A percentile compares a stretch with the other conserved stretches of the same genome.
Evolutionary conservation across 148 eudicot species (phyloP).

Genomic region (Arbutus unedo): DNA sequence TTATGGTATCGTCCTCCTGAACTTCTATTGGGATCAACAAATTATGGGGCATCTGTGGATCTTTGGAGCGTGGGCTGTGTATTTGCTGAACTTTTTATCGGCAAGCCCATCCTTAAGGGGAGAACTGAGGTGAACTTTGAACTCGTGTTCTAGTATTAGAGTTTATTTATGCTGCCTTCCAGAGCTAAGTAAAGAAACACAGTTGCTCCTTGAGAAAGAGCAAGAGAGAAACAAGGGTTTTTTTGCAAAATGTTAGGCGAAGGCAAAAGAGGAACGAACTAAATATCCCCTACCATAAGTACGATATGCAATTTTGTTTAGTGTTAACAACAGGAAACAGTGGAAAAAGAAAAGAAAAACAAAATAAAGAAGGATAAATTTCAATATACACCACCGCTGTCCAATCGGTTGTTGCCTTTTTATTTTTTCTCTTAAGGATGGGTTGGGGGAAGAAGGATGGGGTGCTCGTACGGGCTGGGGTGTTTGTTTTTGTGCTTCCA

Average conservation of each 20-base stretch:
- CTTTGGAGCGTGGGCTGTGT: conserved; percentile 97
- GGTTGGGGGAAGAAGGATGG: conserved; percentile 1
- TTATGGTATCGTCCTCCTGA: conserved; percentile 99
- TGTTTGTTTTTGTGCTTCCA: background rate
- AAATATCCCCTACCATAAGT: background rate
- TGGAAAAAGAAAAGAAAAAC: background rate
- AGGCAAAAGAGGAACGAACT: background rate
- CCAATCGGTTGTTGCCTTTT: background rate
- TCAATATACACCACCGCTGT: background rate
- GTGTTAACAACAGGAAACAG: conserved; percentile 3
- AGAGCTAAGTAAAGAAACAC: background rate
- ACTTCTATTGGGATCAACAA: conserved; percentile 78
- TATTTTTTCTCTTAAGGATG: background rate
- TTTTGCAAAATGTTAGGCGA: background rate
- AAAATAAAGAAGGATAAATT: background rate
- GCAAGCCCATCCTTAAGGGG: conserved; percentile 84
- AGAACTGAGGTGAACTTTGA: conserved; percentile 69
- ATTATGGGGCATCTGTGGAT: conserved; percentile 70
- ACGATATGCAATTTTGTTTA: background rate
- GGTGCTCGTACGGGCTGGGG: background rate
- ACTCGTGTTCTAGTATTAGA: conserved; percentile 5
- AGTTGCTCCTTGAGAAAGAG: background rate
- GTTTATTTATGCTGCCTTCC: background rate
- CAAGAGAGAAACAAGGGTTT: background rate
- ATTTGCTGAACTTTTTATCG: conserved; percentile 68